Evolutionary conservation across 2,329 filamentous ascomycete genomes (phyloP), one percentile per base, ranked within the genome.

Genomic region (Stylonectria norvegica): DNA sequence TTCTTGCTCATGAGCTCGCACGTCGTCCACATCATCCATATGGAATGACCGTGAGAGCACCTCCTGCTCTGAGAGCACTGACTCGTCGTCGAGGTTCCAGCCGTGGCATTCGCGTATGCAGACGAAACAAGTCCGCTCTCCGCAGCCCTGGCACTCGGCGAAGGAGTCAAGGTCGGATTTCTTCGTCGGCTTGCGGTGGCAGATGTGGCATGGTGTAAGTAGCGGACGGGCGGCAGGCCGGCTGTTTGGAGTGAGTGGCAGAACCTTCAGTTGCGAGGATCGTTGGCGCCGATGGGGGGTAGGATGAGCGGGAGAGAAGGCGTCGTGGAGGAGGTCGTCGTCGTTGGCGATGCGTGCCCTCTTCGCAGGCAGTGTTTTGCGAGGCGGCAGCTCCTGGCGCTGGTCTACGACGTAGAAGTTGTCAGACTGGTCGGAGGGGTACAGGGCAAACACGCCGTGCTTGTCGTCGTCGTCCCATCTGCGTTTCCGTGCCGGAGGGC

Each of bases 131-230:
- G 82, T 78, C 29, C 81, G 70, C 47, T 75, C 67, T 8, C 71
- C 68, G 56, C 83, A 87, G 11, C 76, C 72, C 49, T 76, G 66
- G 58, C 83, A 87, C 52, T 79, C 71, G 33, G 79, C 75, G 56
- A 80, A 86, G 8, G 76, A 78, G 59, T 85, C 81, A 22, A 86
- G 70, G 41, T 86, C 81, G 5, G 72, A 72, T 57, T 78, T 83
- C 50, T 79, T 79, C 37, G 72, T 81, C 2, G 83, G 83, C 38
- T 75, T 75, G 29, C 80, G 75, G 53, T 76, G 75, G 68, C 83
- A 87, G 48, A 85, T 77, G 63, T 86, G 79, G 59, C 83, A 87
- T 0, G 81, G 73, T 27, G 64, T 66, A 18, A 80, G 65, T 4
- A 64, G 49, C 3, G 58, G 43, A n/a, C n/a, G n/a, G n/a, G n/a